Base-by-base conservation (phyloP, 1,284 basidiomycete genomes). In the Rhodotorula sp. region DNA sequence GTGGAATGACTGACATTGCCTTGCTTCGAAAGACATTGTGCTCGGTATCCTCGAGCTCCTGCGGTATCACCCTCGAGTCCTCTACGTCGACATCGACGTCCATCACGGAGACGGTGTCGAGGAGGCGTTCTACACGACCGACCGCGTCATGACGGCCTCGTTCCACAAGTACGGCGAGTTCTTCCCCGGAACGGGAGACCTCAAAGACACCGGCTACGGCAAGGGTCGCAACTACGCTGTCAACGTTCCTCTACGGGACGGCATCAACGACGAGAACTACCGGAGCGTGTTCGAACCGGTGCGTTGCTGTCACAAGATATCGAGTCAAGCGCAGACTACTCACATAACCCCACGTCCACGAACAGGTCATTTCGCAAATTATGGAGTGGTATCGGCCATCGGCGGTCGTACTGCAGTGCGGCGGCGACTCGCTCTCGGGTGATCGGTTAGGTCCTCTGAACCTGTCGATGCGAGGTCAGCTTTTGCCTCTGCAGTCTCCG, bases 101-200 rank as follows among this genome's bases (percentile, higher is more conserved):
- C 96, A 99, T 80, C 96, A 99, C 76, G 96, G 96, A 24, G 96
- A 99, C 81, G 96, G 96, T 56, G 96, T 99, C 14, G 96, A 99
- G 80, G 96, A 99, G 81, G 96, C 96, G 0, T 99, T 99, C 81
- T 99, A 98, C 81, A 96, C 95, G 0, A 99, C 96, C 22, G 95
- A 99, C 79, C 85, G 96, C 58, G 96, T 99, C 62, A 99, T 99
- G 96, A 98, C 95, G 0, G 89, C 89, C 79, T 94, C 91, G 77
- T 97, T 99, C 82, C 96, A 99, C 82, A 99, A 99, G 82, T 99
- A 97, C 78, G 96, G 96, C 60, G 96, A 99, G 81, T 99, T 93
- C 82, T 99, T 99, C 83, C 96, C 96, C 26, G 96, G 96, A 18
- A 99, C 96, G 2, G 96, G 96, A 45, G 95, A 97, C 81, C 83